Evolutionary conservation across 176 grass and related monocot species (phyloP).

Genomic region (Panicum miliaceum): DNA sequence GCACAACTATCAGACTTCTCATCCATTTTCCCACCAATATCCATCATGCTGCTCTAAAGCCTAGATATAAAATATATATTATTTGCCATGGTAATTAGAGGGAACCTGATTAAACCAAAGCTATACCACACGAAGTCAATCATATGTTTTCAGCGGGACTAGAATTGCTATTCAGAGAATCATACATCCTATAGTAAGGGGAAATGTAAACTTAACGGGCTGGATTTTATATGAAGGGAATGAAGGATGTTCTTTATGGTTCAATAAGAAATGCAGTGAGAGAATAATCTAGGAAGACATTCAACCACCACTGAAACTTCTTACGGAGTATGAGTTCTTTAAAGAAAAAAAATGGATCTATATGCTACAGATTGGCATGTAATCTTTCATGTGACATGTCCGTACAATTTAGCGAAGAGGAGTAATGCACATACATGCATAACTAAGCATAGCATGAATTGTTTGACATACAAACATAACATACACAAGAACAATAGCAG

Average conservation of each 20-base stretch:
- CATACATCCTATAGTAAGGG: background rate
- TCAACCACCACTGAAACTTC: background rate
- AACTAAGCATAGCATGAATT: background rate
- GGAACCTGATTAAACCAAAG: background rate
- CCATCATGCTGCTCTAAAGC: background rate
- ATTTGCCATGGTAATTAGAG: conserved; percentile 7
- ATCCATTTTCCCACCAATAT: background rate
- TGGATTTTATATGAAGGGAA: background rate
- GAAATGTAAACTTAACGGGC: background rate
- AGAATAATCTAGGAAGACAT: background rate
- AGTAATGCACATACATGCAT: background rate
- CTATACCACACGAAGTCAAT: background rate
- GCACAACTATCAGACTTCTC: background rate
- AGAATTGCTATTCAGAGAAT: background rate
- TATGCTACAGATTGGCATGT: background rate
- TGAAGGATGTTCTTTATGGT: background rate
- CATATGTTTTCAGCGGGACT: background rate
- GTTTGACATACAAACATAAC: background rate
- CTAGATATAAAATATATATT: background rate
- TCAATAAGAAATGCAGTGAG: background rate
- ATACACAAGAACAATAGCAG: background rate
- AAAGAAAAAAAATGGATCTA: background rate
- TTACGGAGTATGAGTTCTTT: background rate
- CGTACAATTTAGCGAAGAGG: background rate
- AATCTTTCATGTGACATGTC: background rate